Evolutionary conservation across 2,329 filamentous ascomycete genomes (phyloP).

Genomic region (Xylariaceae sp.): DNA sequence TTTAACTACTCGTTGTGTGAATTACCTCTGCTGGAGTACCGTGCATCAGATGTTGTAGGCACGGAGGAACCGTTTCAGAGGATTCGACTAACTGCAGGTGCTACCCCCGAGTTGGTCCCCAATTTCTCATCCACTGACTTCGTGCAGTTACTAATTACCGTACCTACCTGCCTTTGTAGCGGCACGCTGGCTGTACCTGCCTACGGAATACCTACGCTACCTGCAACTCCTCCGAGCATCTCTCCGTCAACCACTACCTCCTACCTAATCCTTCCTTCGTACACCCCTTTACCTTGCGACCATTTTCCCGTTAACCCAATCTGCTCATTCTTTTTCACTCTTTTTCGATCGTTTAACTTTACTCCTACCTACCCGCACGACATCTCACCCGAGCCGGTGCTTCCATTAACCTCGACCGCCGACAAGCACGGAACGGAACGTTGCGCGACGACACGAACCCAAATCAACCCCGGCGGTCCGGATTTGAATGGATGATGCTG

Average conservation of each 20-base stretch:
- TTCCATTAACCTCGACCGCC: too few species aligned
- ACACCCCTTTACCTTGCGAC: conserved; percentile 1
- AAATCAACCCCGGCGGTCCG: conserved; percentile 11
- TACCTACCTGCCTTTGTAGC: not conserved
- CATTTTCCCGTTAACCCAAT: conserved; percentile 1
- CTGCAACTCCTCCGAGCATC: conserved; percentile 1
- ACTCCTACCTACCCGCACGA: not conserved
- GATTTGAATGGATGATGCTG: conserved; percentile 28
- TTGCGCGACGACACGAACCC: conserved; percentile 4
- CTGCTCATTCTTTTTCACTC: conserved; percentile 9
- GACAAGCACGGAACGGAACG: not conserved
- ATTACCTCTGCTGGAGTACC: too few species aligned
- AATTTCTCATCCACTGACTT: too few species aligned
- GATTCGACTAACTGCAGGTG: too few species aligned
- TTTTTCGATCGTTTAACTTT: not conserved
- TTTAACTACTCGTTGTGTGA: too few species aligned
- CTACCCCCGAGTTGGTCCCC: too few species aligned
- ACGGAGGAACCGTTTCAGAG: too few species aligned
- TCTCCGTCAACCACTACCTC: not conserved
- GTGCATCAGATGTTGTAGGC: too few species aligned
- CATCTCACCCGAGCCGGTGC: too few species aligned
- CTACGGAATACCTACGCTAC: not conserved
- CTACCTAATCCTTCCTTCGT: not conserved
- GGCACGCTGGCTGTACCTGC: not conserved
- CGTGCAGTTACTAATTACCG: too few species aligned